Evolutionary conservation across 352 stramenopile species (phyloP).

Genomic region (Thraustochytrium striatum): DNA sequence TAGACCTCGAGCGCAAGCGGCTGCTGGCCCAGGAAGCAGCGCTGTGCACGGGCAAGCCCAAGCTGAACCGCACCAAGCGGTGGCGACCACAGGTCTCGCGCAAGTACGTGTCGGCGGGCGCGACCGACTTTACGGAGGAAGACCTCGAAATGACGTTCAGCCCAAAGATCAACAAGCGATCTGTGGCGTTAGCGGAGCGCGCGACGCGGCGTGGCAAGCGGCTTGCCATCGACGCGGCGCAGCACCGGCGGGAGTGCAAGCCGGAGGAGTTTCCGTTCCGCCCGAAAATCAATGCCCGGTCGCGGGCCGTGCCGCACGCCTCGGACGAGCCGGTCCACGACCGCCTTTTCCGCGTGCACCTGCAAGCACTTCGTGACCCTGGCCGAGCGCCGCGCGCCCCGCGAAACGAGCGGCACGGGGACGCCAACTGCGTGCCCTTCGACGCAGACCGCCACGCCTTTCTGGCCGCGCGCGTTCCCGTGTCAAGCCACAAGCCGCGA

Average conservation of each 20-base stretch:
- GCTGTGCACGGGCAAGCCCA: background rate
- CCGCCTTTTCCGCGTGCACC: background rate
- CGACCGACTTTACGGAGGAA: background rate
- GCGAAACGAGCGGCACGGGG: background rate
- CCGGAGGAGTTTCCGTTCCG: background rate
- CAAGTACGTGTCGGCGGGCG: background rate
- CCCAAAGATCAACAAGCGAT: slow-evolving; percentile 15
- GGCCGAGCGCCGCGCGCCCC: background rate
- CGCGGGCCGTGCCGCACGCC: background rate
- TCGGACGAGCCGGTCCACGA: slow-evolving; percentile 6
- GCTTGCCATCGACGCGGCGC: background rate
- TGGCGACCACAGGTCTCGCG: slow-evolving; percentile 4
- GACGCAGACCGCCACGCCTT: background rate
- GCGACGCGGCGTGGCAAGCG: background rate
- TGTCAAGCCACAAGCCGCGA: no score
- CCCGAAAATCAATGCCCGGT: slow-evolving; percentile 22
- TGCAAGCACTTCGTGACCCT: no score
- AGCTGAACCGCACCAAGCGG: slow-evolving; percentile 15
- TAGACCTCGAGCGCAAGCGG: background rate
- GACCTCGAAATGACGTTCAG: slow-evolving; percentile 6
- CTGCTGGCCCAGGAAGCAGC: slow-evolving; percentile 5
- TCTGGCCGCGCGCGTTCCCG: no score
- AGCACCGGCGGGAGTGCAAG: background rate
- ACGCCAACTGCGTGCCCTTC: background rate
- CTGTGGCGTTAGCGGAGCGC: background rate